Evolutionary conservation across 2,329 filamentous ascomycete genomes (phyloP).

Genomic region (Niveomyces coronatus): DNA sequence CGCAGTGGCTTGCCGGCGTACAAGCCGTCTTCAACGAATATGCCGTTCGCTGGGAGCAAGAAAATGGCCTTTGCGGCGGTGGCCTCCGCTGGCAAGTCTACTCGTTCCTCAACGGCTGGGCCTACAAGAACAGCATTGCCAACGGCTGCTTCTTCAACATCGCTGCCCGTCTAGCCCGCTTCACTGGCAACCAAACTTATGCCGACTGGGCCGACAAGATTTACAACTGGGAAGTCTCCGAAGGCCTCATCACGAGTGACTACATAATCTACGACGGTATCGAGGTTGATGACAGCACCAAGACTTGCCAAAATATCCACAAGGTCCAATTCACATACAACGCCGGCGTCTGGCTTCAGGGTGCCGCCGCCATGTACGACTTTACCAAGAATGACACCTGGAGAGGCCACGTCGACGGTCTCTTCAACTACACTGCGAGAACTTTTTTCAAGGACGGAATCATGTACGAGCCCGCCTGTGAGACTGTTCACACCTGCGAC

Average conservation of each 20-base stretch:
- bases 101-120: slow-evolving; percentile 60
- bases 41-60: slow-evolving; percentile 56
- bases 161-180: slow-evolving; percentile 61
- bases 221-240: slow-evolving; percentile 52
- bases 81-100: slow-evolving; percentile 83
- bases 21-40: slow-evolving; percentile 77
- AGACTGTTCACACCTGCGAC: slow-evolving; percentile 50
- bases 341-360: slow-evolving; percentile 53
- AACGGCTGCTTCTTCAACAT: slow-evolving; percentile 63
- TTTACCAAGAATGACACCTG: slow-evolving; percentile 43
- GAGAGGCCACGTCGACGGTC: slow-evolving; percentile 47
- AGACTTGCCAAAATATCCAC: slow-evolving; percentile 42
- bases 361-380: slow-evolving; percentile 52
- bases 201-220: slow-evolving; percentile 61
- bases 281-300: slow-evolving; percentile 24
- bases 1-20: slow-evolving; percentile 66
- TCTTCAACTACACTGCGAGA: slow-evolving; percentile 38
- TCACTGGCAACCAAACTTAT: slow-evolving; percentile 72
- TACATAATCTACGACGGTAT: slow-evolving; percentile 46
- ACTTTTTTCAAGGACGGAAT: slow-evolving; percentile 46
- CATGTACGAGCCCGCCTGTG: slow-evolving; percentile 59
- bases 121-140: slow-evolving; percentile 59
- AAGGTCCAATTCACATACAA: slow-evolving; percentile 61
- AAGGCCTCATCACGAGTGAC: slow-evolving; percentile 45
- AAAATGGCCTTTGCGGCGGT: slow-evolving; percentile 46